A percentile compares a stretch with the other conserved stretches of the same genome.
Evolutionary conservation across 2,329 filamentous ascomycete genomes (phyloP).

Genomic region (Myriangium duriaei): DNA sequence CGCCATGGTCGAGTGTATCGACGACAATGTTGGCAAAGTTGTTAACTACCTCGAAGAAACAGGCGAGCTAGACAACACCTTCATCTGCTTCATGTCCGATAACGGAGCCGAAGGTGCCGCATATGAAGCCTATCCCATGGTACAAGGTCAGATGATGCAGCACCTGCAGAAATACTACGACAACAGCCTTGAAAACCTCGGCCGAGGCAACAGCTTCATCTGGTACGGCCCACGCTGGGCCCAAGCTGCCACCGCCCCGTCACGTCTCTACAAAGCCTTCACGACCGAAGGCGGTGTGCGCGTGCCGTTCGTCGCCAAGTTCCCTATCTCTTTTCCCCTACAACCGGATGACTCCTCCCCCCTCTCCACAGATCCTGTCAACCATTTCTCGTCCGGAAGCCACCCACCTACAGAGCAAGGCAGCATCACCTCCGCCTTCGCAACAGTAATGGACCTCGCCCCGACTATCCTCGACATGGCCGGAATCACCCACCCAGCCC

Average conservation of each 20-base stretch:
- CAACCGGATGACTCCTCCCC: slow-evolving; percentile 13
- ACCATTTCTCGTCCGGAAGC: slow-evolving; percentile 20
- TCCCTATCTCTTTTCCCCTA: slow-evolving; percentile 16
- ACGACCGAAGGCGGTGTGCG: slow-evolving; percentile 39
- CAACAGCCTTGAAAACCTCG: slow-evolving; percentile 46
- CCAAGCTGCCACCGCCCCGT: slow-evolving; percentile 40
- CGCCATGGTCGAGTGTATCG: slow-evolving; percentile 52
- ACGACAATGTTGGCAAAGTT: slow-evolving; percentile 47
- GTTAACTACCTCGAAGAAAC: slow-evolving; percentile 43
- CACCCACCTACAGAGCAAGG: slow-evolving; percentile 14
- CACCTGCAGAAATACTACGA: slow-evolving; percentile 46
- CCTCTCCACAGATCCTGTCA: slow-evolving; percentile 36
- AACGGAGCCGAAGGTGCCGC: slow-evolving; percentile 50
- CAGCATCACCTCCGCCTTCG: slow-evolving; percentile 39
- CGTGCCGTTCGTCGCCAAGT: slow-evolving; percentile 38
- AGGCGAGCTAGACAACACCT: slow-evolving; percentile 50
- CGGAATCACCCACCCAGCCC: slow-evolving; percentile 40
- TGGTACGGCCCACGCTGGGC: slow-evolving; percentile 50
- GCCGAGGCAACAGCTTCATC: slow-evolving; percentile 44
- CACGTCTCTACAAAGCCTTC: slow-evolving; percentile 35
- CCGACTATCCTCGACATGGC: slow-evolving; percentile 36
- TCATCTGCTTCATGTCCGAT: slow-evolving; percentile 51
- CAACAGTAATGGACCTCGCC: slow-evolving; percentile 32
- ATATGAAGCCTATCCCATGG: slow-evolving; percentile 47
- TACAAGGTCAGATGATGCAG: slow-evolving; percentile 41